Percentiles rank a stretch among this genome's conserved stretches.
These are phyloP conservation scores for Fusarium circinatum DNA, from an alignment of 2,329 filamentous ascomycete genomes.

Conservation along the genomic window DNA sequence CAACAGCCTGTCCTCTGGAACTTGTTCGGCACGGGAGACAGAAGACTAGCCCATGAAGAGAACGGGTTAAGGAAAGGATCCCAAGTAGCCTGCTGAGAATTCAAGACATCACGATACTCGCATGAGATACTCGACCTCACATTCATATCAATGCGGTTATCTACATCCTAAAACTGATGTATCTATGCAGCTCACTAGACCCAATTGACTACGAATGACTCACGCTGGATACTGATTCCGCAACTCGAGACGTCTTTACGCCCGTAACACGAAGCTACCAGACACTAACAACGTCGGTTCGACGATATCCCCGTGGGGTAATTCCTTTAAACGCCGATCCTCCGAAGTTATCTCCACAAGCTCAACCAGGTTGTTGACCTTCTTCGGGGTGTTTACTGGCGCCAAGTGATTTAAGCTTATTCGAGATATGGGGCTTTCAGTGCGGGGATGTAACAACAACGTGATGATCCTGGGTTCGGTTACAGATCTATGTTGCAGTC, in stretches of 20 bases:
- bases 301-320: conserved; percentile 29
- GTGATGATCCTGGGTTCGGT: not conserved
- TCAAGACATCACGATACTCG: too few relatives aligned
- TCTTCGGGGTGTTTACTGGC: conserved; percentile 3
- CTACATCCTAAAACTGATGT: accelerated
- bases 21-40: too few relatives aligned
- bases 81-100: too few relatives aligned
- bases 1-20: too few relatives aligned
- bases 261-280: not conserved
- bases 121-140: too few relatives aligned
- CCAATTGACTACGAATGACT: not conserved
- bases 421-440: not conserved
- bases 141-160: not conserved
- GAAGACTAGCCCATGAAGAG: too few relatives aligned
- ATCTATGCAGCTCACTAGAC: too few relatives aligned
- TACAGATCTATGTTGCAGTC: not conserved
- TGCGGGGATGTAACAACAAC: conserved; percentile 2
- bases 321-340: conserved; percentile 32
- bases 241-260: not conserved
- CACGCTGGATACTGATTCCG: conserved; percentile 7
- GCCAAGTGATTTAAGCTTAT: conserved; percentile 28
- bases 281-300: not conserved
- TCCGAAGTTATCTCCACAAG: conserved; percentile 30
- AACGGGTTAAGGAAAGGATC: too few relatives aligned
- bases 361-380: not conserved